Base-by-base conservation (phyloP, 345 rosid genomes). In the Salix brachista region DNA sequence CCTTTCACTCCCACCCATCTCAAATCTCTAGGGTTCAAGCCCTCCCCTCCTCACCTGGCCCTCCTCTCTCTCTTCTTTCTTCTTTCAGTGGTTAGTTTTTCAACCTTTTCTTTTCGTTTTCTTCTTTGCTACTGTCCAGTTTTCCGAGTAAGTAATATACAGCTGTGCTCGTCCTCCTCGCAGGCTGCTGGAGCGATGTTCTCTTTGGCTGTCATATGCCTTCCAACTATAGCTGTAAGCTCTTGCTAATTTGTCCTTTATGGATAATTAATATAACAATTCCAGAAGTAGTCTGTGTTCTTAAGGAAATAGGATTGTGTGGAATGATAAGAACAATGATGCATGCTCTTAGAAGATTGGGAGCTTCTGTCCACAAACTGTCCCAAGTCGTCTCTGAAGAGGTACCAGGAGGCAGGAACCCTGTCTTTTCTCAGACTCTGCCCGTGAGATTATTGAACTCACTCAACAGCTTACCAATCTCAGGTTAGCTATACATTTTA, bases 351-450 rank as follows among this genome's bases (percentile, higher is more conserved):
- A 72, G 75, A 68, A 81, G 73, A 71, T 37, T 85, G 74, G 83
- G 37, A 21, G 67, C 19, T 52, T 83, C 86, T 23, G 64, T 70
- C 52, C 58, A 65, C 0, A 78, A 76, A 52, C 54, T 85, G 79
- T 80, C 77, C 37, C 69, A 52, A 71, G 75, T 73, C 54, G 84
- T 74, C 54, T 75, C 83, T 11, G 65, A 79, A 67, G 86, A 85
- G 77, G 77, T 83, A 7, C 83, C 88, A 8, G 88, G n/a, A n/a
- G n/a, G n/a, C n/a, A n/a, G n/a, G 86, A 39, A 81, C 84, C 46
- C 69, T 85, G 78, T 77, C 75, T 69, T 81, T 83, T 19, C 74
- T 85, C 71, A 79, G 79, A 72, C 86, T 83, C 86, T 32, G 79
- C 74, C 12, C 71, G 81, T 12, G 86, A 80, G 81, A 74, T 85